Base-by-base conservation (phyloP, 306 rosid genomes). In the Acacia confusa region DNA sequence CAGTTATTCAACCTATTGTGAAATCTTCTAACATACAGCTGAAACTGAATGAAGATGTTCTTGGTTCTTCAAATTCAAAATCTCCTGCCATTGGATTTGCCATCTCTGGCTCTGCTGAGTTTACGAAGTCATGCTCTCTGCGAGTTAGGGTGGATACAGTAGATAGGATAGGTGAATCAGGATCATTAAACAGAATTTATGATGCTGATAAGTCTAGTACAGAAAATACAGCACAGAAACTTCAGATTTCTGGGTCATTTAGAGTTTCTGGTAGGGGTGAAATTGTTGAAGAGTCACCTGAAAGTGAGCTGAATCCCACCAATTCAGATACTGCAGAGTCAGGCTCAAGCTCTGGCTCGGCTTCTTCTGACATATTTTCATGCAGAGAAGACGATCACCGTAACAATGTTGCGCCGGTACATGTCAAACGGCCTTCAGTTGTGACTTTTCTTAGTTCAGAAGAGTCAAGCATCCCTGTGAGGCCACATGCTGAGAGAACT, bases 1-100 rank as follows among this genome's bases (percentile, higher is more conserved):
- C 98, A 36, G 84, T 92, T 13, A 84, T 92, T 55, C 91, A 86
- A 74, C 98, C 98, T 10, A 84, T 94, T 73, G 76, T 55, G 9
- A 91, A 83, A 70, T 7, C 82, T 43, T 7, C 82, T 43, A 81
- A 7, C 48, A 53, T 38, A 27, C 65, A 55, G 41, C 58, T 60
- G 27, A 74, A 78, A 36, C 75, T 38, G 16, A 14, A 20, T 61
- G 4, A 13, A 61, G 76, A 61, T 78, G 79, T 80, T 78, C 5
- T 27, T 50, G n/a, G 41, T 28, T 67, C 73, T 70, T 78, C 75
- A 36, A 67, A 60, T 53, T 63, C 79, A 24, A 75, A 81, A 4
- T 6, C 79, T 52, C 10, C 40, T 28, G n/a, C 40, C 6, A 16
- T 32, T 10, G 41, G 22, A 30, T 22, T 75, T 14, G 52, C 79